These are phyloP conservation scores for Colletotrichum higginsianum DNA, from an alignment of 2,329 filamentous ascomycete genomes.

Conservation along the genomic window DNA sequence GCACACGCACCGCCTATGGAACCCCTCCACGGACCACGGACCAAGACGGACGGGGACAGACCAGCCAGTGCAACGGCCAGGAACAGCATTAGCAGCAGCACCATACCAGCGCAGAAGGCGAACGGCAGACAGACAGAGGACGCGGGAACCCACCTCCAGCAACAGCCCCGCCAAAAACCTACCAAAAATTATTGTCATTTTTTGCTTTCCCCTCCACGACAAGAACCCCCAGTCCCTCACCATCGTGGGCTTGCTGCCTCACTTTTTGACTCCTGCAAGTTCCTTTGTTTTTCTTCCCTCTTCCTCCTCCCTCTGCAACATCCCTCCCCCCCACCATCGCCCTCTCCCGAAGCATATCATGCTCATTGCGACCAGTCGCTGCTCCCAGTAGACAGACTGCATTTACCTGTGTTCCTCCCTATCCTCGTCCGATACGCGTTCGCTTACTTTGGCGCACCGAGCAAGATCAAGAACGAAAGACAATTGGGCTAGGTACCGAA, in stretches of 20 bases:
- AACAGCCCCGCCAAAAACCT: constrained; percentile 40
- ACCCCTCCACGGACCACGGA: background rate
- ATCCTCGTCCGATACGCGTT: constrained; percentile 25
- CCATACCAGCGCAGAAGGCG: background rate
- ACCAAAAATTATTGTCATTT: constrained; percentile 41
- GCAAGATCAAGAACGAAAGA: constrained; percentile 17
- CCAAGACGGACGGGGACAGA: background rate
- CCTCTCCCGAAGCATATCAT: constrained; percentile 20
- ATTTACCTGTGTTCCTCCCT: constrained; percentile 25
- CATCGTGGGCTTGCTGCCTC: constrained; percentile 41
- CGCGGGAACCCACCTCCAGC: constrained; percentile 5
- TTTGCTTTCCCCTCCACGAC: constrained; percentile 41
- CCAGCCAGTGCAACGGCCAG: background rate
- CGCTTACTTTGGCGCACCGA: constrained; percentile 35
- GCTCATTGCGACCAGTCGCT: constrained; percentile 22
- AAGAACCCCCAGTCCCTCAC: constrained; percentile 23
- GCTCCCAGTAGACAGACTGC: constrained; percentile 29
- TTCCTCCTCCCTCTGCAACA: background rate
- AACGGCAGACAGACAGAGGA: background rate
- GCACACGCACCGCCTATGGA: background rate
- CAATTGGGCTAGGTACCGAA: constrained; percentile 22
- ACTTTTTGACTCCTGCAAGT: constrained; percentile 34
- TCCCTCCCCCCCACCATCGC: constrained; percentile 13
- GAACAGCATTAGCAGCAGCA: too few species aligned
- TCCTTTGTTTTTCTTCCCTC: constrained; percentile 27